Conservation (phyloP, 306 rosid genomes). For the Astragalus glycyphyllos region DNA sequence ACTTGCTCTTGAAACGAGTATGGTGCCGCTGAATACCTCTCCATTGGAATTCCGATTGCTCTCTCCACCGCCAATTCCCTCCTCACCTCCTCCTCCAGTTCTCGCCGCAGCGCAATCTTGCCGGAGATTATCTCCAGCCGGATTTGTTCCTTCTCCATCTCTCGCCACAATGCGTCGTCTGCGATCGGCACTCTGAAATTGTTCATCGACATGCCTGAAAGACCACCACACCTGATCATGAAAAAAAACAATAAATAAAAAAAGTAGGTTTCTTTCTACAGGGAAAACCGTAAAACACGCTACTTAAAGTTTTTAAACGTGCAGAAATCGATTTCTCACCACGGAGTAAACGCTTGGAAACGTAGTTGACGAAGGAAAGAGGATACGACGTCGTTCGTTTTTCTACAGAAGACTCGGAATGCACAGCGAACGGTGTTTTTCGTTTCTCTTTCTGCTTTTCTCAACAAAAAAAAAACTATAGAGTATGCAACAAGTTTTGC, state of each 20-base stretch:
- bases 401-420: no score
- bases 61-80: slow-evolving; percentile 56
- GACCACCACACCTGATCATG: slow-evolving; percentile 20
- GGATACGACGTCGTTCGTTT: background rate
- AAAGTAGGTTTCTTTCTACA: background rate
- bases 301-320: no score
- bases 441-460: no score
- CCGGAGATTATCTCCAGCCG: slow-evolving; percentile 52
- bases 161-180: slow-evolving; percentile 42
- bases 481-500: no score
- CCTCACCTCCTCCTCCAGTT: slow-evolving; percentile 63
- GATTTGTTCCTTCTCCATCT: slow-evolving; percentile 55
- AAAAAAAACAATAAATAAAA: background rate
- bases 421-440: no score
- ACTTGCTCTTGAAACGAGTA: slow-evolving; percentile 25
- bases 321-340: background rate
- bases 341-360: slow-evolving; percentile 10
- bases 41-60: slow-evolving; percentile 38
- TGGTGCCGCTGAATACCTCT: background rate
- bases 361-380: background rate
- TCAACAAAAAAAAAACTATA: no score
- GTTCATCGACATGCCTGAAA: background rate
- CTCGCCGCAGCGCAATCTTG: slow-evolving; percentile 46
- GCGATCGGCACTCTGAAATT: background rate
- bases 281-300: background rate